These are phyloP conservation scores for Chamaenerion angustifolium DNA, from an alignment of 345 rosid genomes.

Conservation along the genomic window DNA sequence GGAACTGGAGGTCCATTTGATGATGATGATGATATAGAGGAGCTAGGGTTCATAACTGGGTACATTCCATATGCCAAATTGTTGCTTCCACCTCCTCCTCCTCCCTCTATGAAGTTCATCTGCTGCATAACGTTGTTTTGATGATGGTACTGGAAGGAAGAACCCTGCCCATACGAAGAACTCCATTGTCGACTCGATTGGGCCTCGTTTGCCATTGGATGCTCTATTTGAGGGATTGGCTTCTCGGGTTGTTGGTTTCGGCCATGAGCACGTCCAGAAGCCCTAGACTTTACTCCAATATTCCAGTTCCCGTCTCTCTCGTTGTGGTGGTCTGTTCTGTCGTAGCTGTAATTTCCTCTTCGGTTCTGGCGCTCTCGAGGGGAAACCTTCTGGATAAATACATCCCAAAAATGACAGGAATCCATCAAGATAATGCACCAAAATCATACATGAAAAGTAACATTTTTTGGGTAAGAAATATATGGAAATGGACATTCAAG, in stretches of 20 bases:
- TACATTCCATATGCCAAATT: constrained; percentile 58
- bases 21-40: constrained; percentile 9
- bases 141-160: constrained; percentile 38
- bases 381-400: constrained; percentile 46
- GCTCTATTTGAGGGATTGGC: constrained; percentile 41
- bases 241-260: constrained; percentile 48
- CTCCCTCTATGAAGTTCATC: constrained; percentile 15
- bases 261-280: constrained; percentile 41
- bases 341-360: constrained; percentile 57
- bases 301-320: constrained; percentile 84
- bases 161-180: constrained; percentile 43
- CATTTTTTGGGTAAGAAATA: no score
- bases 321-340: constrained; percentile 57
- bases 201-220: constrained; percentile 24
- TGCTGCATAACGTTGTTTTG: constrained; percentile 44
- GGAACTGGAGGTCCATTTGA: constrained; percentile 55
- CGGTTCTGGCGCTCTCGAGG: constrained; percentile 55
- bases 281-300: constrained; percentile 41
- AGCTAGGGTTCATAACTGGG: constrained; percentile 36
- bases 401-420: constrained; percentile 1
- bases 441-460: no score
- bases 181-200: constrained; percentile 60
- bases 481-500: no score
- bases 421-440: not conserved
- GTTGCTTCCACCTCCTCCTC: constrained; percentile 19